Base-by-base conservation (phyloP, 2,329 filamentous ascomycete genomes). In the Fusarium mangiferae region DNA sequence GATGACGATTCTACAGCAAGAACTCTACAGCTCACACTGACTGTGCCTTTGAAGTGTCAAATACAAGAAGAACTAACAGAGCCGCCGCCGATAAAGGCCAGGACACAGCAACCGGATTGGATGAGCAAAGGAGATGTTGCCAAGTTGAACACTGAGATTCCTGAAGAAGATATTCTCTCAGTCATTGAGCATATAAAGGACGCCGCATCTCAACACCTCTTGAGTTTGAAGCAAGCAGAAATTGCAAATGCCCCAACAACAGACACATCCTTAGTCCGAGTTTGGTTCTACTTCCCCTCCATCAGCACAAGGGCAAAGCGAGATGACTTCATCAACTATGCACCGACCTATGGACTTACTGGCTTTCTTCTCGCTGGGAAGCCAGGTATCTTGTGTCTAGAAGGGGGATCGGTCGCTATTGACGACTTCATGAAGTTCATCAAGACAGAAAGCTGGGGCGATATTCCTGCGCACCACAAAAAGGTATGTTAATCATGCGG, bases 231-330 rank as follows among this genome's bases (percentile, higher is more conserved):
- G 38, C 52, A 63, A 44, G 20, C 17, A 41, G 60, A 55, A 35
- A 39, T 62, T n/a, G 17, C 17, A 20, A 52, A 48, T 4, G 7
- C 33, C 1, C 26, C 26, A 20, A 39, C 17, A 5, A 12, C 52
- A 26, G 68, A 72, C 8, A 75, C 65, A 0, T 77, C 83, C 0
- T 74, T 87, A 2, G 84, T 88, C 7, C 82, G 89, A 14, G 89
- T 88, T 2, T 91, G 89, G 89, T 91, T 91, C 76, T 91, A 91
- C 79, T 90, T 91, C 70, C 89, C 89, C 0, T 90, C 88, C 3
- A 86, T 91, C 61, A 88, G 86, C 45, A 91, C 89, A 0, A 86
- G 89, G 7, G 84, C 85, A 51, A 91, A 91, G 75, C 84, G 89
- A 52, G 85, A 88, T 72, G 89, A 91, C 71, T 80, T 91, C 46